Percentiles rank a stretch among this genome's conserved stretches.
Evolutionary conservation across 768 basidiomycete species (phyloP).

Genomic region (Termitomyces sp.): DNA sequence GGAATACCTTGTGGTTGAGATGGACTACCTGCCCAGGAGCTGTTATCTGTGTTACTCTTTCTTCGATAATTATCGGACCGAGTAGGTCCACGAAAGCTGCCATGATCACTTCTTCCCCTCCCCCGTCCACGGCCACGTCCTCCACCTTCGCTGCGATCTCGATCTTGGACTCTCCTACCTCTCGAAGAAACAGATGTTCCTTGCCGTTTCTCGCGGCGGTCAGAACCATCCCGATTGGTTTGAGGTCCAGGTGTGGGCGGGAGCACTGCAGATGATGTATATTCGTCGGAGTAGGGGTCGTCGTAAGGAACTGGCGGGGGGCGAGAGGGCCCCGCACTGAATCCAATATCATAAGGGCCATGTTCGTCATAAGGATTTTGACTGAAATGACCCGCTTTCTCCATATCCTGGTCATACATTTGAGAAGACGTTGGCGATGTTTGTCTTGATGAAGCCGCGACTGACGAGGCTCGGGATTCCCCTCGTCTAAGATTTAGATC

Average conservation of each 20-base stretch:
- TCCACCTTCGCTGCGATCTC: constrained; percentile 36
- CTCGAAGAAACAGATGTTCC: not conserved
- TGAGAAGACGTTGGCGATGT: constrained; percentile 52
- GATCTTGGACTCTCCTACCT: constrained; percentile 24
- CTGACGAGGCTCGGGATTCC: constrained; percentile 46
- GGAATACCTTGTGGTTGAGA: constrained; percentile 12
- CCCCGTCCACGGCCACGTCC: constrained; percentile 33
- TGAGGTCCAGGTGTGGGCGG: not conserved
- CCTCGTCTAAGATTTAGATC: constrained; percentile 40
- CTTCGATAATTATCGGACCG: constrained; percentile 9
- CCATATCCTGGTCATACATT: constrained; percentile 53
- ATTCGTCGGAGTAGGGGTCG: constrained; percentile 66
- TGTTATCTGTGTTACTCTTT: constrained; percentile 12
- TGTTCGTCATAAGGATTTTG: constrained; percentile 64
- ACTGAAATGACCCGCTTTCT: constrained; percentile 40
- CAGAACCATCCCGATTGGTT: not conserved
- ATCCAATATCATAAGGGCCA: constrained; percentile 68
- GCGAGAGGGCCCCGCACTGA: constrained; percentile 50
- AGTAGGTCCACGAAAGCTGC: constrained; percentile 25
- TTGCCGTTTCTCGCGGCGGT: constrained; percentile 1
- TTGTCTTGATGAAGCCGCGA: constrained; percentile 49
- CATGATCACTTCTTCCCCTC: constrained; percentile 28
- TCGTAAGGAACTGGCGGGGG: constrained; percentile 74
- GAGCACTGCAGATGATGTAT: constrained; percentile 13
- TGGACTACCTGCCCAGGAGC: constrained; percentile 16